Conservation (phyloP, 352 stramenopile species). For the Saprolegnia diclina region DNA sequence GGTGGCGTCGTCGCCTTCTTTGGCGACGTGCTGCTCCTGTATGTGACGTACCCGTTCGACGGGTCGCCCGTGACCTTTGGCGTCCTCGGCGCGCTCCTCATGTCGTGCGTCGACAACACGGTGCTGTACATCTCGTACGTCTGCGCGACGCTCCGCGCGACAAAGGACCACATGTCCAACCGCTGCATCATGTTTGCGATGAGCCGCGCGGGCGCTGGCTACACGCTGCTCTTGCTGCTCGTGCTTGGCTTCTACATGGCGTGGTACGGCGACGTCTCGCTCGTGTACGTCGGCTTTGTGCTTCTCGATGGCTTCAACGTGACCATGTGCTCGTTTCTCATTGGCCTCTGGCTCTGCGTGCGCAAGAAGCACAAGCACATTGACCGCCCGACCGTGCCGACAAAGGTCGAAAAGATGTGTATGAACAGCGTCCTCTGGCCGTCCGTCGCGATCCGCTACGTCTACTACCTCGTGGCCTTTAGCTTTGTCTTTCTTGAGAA, state of each 20-base stretch:
- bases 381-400: slow-evolving; percentile 7
- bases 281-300: slow-evolving; percentile 5
- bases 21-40: slow-evolving; percentile 13
- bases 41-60: slow-evolving; percentile 19
- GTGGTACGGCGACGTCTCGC: slow-evolving; percentile 1
- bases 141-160: slow-evolving; percentile 11
- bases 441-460: slow-evolving; percentile 10
- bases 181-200: slow-evolving; percentile 25
- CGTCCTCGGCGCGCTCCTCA: slow-evolving; percentile 21
- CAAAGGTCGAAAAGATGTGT: slow-evolving; percentile 9
- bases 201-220: slow-evolving; percentile 16
- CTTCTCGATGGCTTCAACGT: slow-evolving; percentile 17
- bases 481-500: slow-evolving; percentile 23
- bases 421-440: slow-evolving; percentile 25
- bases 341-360: slow-evolving; percentile 22
- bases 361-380: slow-evolving; percentile 27
- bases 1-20: slow-evolving; percentile 24
- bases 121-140: slow-evolving; percentile 23
- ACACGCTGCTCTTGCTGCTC: neutral
- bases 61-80: neutral
- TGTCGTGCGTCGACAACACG: slow-evolving; percentile 19
- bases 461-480: slow-evolving; percentile 24
- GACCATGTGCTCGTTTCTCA: slow-evolving; percentile 16
- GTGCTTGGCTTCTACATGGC: slow-evolving; percentile 12
- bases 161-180: slow-evolving; percentile 20